A percentile compares a stretch with the other conserved stretches of the same genome.
Evolutionary conservation across 352 stramenopile genomes (phyloP).

Genomic region (Globisporangium alternatum): DNA sequence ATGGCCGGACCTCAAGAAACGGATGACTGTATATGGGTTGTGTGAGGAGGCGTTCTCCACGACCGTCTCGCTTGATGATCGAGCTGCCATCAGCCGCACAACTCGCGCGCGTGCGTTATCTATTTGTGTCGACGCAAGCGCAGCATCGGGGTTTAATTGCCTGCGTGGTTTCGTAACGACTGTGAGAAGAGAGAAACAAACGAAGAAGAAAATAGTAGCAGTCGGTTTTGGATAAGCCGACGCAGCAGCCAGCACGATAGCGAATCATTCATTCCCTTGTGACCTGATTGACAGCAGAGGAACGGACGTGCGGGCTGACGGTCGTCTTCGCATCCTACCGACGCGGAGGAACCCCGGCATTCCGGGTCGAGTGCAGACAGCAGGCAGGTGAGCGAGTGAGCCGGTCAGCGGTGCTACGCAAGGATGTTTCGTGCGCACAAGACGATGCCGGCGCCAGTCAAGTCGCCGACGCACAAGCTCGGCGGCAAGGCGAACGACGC

Average conservation of each 20-base stretch:
- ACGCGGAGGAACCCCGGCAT: too few relatives aligned
- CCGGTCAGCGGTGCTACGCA: not conserved
- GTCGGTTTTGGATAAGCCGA: conserved; percentile 3
- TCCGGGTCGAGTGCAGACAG: too few relatives aligned
- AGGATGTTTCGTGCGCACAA: conserved; percentile 17
- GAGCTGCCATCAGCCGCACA: not conserved
- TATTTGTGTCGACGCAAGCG: not conserved
- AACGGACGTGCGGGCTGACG: not conserved
- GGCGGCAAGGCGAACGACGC: conserved; percentile 15
- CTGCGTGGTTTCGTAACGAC: conserved; percentile 10
- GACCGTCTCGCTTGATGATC: conserved; percentile 1
- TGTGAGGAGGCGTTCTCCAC: not conserved
- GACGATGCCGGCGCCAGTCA: conserved; percentile 11
- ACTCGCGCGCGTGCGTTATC: not conserved
- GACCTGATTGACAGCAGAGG: not conserved
- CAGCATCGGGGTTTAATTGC: not conserved
- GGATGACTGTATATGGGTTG: not conserved
- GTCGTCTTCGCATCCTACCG: not conserved
- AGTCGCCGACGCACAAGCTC: conserved; percentile 11
- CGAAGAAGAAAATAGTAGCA: conserved; percentile 1
- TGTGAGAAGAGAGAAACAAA: not conserved
- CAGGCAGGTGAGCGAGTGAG: not conserved
- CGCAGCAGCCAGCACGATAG: not conserved
- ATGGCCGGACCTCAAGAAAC: not conserved
- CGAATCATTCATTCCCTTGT: not conserved